Conservation (phyloP, 1,139 yeast species). For the Debaryomyces sp. region DNA sequence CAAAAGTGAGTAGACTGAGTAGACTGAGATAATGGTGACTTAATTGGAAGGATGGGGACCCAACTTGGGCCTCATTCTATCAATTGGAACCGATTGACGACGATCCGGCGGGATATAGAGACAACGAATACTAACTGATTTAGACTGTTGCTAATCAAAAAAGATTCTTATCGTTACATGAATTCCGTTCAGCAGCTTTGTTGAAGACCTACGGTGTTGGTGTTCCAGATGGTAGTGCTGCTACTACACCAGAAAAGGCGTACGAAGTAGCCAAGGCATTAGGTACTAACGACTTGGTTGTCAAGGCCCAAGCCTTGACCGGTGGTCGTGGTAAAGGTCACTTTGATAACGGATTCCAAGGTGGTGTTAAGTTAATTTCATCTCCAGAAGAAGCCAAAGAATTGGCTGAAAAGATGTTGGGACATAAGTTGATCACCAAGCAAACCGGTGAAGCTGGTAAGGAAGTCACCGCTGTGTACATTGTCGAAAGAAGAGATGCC, state of each 20-base stretch:
- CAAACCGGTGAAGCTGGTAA: constrained; percentile 98
- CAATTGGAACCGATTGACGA: constrained; percentile 1
- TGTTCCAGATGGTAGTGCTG: constrained; percentile 90
- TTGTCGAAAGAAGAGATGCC: constrained; percentile 93
- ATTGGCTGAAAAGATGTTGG: constrained; percentile 86
- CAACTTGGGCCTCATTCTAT: background rate
- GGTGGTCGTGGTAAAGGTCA: constrained; percentile 99
- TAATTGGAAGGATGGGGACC: background rate
- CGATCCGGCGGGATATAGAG: background rate
- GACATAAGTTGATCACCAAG: constrained; percentile 93
- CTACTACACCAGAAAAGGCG: constrained; percentile 89
- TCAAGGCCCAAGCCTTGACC: constrained; percentile 97
- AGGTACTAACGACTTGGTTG: constrained; percentile 79
- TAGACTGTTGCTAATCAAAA: constrained; percentile 32
- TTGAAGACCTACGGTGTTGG: constrained; percentile 83
- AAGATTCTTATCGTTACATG: constrained; percentile 89
- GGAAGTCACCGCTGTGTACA: constrained; percentile 94
- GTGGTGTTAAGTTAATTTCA: constrained; percentile 91
- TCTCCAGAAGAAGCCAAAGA: constrained; percentile 87
- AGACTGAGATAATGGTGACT: constrained; percentile 3
- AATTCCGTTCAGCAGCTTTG: constrained; percentile 91
- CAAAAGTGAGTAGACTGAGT: constrained; percentile 50
- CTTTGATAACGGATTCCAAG: constrained; percentile 92
- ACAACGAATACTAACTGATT: constrained; percentile 9
- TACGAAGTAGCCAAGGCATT: constrained; percentile 68